Evolutionary conservation across 768 basidiomycete genomes (phyloP).

Genomic region (Amanita pseudoporphyria): DNA sequence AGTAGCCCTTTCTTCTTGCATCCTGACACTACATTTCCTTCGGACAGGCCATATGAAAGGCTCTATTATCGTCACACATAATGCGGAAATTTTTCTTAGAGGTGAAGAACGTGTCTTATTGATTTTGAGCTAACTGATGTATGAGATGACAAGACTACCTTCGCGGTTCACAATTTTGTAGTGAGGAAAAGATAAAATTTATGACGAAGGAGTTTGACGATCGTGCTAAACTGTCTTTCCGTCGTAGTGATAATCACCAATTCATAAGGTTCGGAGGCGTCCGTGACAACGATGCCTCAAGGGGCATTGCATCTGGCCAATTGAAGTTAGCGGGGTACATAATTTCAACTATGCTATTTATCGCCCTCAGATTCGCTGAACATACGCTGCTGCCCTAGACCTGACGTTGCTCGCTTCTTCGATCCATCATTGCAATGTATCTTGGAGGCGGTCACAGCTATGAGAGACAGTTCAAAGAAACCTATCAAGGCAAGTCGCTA

Average conservation of each 20-base stretch:
- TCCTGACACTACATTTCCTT: background rate
- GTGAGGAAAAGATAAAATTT: conserved; percentile 21
- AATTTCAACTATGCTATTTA: no score
- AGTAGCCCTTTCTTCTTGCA: background rate
- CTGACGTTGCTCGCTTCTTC: conserved; percentile 14
- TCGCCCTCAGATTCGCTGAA: background rate
- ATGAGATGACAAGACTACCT: conserved; percentile 21
- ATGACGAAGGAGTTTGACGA: conserved; percentile 31
- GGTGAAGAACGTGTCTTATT: conserved; percentile 14
- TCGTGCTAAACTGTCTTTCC: conserved; percentile 30
- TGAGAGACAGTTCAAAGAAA: background rate
- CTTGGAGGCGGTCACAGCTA: conserved; percentile 4
- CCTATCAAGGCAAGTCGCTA: background rate
- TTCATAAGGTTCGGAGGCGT: conserved; percentile 32
- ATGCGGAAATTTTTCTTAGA: conserved; percentile 22
- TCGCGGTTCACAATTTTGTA: conserved; percentile 23
- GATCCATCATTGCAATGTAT: conserved; percentile 12
- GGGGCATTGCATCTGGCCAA: conserved; percentile 29
- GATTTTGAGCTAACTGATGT: background rate
- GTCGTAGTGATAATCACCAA: conserved; percentile 21
- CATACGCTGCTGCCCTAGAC: background rate
- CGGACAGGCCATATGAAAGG: conserved; percentile 29
- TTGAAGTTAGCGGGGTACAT: conserved; percentile 24
- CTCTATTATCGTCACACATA: conserved; percentile 30
- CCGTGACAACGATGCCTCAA: conserved; percentile 23